A percentile compares a stretch with the other conserved stretches of the same genome.
Evolutionary conservation across 1,284 basidiomycete species (phyloP).

Genomic region (Leucocoprinus gongylophorus): DNA sequence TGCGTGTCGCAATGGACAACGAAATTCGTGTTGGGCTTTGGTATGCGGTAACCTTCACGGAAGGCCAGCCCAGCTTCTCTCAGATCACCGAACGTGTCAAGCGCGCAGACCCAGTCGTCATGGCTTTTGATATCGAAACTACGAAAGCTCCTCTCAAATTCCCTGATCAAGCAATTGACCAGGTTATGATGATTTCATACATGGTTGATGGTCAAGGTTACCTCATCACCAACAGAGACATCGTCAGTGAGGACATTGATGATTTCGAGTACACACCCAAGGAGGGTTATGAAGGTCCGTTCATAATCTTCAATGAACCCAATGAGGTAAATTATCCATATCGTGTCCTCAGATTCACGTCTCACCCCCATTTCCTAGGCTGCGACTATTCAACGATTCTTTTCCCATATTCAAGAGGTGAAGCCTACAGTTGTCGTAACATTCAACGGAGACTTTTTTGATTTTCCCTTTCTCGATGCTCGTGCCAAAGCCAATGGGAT

Average conservation of each 20-base stretch:
- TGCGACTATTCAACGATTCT: conserved; percentile 81
- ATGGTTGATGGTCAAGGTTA: conserved; percentile 97
- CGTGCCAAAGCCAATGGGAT: conserved; percentile 86
- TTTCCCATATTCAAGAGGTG: conserved; percentile 87
- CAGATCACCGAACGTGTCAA: conserved; percentile 84
- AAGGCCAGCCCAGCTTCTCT: conserved; percentile 74
- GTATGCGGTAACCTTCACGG: conserved; percentile 85
- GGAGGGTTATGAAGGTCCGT: conserved; percentile 96
- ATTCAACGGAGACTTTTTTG: conserved; percentile 99
- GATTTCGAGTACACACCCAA: conserved; percentile 99
- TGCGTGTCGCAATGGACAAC: conserved; percentile 98
- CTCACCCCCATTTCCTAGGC: conserved; percentile 37
- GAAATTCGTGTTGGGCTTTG: conserved; percentile 96
- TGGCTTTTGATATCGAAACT: conserved; percentile 99
- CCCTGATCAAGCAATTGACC: conserved; percentile 92
- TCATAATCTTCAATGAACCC: conserved; percentile 92
- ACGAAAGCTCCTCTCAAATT: conserved; percentile 99
- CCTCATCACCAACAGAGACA: conserved; percentile 96
- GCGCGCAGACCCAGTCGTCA: conserved; percentile 97
- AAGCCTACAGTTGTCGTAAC: conserved; percentile 97
- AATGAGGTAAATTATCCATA: conserved; percentile 63
- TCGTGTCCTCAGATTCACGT: neutral
- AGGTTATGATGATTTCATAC: conserved; percentile 99
- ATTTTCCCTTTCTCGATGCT: conserved; percentile 96
- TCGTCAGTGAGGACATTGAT: conserved; percentile 96